phyloP scores from a whole-genome alignment of 1,139 yeast genomes.

The Kodamaea ohmeri region DNA sequence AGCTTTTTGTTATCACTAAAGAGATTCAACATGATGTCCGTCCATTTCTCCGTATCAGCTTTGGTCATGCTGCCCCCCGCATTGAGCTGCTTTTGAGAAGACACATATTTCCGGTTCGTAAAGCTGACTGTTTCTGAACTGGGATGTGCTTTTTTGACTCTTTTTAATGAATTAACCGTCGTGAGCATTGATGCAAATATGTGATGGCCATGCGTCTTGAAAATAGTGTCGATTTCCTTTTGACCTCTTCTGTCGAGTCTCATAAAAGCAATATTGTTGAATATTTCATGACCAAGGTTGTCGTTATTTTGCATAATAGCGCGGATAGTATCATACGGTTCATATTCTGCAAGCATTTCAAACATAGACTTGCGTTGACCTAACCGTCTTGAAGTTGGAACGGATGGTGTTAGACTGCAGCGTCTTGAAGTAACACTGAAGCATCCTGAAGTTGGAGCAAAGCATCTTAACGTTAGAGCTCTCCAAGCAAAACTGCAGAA shows the following conservation, averaged over 20 bases:
- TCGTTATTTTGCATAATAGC: too few species aligned
- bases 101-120: neutral
- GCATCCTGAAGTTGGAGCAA: too few species aligned
- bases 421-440: too few species aligned
- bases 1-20: conserved; percentile 2
- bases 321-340: too few species aligned
- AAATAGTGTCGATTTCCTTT: neutral
- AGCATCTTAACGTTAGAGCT: too few species aligned
- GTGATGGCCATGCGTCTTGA: too few species aligned
- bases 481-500: too few species aligned
- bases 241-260: neutral
- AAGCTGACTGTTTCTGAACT: neutral
- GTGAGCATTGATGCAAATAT: neutral
- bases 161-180: neutral
- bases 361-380: too few species aligned
- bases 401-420: too few species aligned
- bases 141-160: neutral
- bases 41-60: neutral
- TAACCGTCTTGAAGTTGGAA: too few species aligned
- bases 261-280: neutral
- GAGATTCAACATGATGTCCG: neutral
- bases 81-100: neutral
- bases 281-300: too few species aligned
- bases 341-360: too few species aligned
- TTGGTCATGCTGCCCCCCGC: neutral